A percentile compares a stretch with the other conserved stretches of the same genome.
phyloP scores from a whole-genome alignment of 768 basidiomycete genomes.

The Leccinum broughii region DNA sequence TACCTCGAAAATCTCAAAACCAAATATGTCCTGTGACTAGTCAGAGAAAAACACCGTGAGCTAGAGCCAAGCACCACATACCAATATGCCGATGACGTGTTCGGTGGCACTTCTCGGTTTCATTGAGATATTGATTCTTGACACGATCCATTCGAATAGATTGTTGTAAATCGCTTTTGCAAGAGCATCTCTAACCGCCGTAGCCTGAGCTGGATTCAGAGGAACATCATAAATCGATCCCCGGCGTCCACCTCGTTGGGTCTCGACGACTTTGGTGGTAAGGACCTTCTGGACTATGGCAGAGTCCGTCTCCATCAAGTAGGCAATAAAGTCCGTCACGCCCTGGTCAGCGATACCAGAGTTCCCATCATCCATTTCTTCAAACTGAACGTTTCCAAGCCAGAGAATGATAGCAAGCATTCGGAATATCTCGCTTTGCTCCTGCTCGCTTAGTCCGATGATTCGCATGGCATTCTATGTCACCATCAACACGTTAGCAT shows the following conservation, averaged over 20 bases:
- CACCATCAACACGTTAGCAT: constrained; percentile 2
- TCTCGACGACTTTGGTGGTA: constrained; percentile 86
- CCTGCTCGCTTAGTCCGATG: constrained; percentile 81
- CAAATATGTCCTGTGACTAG: constrained; percentile 82
- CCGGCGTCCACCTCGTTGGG: constrained; percentile 85
- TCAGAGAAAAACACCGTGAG: neutral
- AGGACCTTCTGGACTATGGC: constrained; percentile 83
- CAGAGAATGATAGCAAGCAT: constrained; percentile 91
- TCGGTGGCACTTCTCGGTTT: constrained; percentile 72
- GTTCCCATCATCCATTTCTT: constrained; percentile 88
- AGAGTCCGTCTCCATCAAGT: constrained; percentile 87
- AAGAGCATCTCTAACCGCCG: constrained; percentile 85
- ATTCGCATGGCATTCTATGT: constrained; percentile 86
- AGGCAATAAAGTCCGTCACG: constrained; percentile 94
- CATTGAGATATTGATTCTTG: constrained; percentile 95
- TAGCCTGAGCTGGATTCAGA: constrained; percentile 88
- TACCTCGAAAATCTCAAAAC: constrained; percentile 98
- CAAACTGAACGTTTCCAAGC: constrained; percentile 94
- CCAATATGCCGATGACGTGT: constrained; percentile 91
- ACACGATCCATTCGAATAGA: constrained; percentile 99
- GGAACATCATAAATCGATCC: constrained; percentile 98
- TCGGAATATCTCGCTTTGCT: constrained; percentile 91
- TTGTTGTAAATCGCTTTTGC: constrained; percentile 98
- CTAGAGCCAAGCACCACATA: constrained; percentile 33
- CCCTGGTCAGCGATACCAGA: constrained; percentile 74